Conservation (phyloP, 306 rosid genomes). For the Cicer cuneatum region DNA sequence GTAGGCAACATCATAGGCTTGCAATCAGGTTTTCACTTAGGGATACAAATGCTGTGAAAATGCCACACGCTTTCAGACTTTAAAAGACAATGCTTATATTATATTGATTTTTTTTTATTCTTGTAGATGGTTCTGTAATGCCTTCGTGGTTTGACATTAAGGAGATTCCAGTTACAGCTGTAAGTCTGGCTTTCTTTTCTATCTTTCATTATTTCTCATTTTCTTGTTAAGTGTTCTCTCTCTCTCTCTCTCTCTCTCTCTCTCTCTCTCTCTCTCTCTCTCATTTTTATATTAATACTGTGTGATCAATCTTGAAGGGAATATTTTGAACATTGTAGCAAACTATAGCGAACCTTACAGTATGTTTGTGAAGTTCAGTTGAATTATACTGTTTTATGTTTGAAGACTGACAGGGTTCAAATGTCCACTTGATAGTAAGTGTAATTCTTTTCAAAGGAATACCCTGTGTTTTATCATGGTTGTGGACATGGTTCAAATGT, state of each 20-base stretch:
- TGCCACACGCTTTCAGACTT: conserved; percentile 6
- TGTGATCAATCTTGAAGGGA: conserved; percentile 1
- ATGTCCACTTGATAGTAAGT: background rate
- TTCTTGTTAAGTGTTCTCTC: background rate
- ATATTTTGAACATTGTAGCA: background rate
- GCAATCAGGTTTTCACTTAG: background rate
- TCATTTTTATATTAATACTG: background rate
- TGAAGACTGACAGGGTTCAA: background rate
- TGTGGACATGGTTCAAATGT: background rate
- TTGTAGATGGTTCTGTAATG: conserved; percentile 75
- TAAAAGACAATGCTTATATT: conserved; percentile 34
- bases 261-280: no score
- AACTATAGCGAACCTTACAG: background rate
- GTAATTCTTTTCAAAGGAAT: background rate
- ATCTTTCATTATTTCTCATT: background rate
- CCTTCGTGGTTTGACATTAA: conserved; percentile 93
- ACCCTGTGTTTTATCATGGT: background rate
- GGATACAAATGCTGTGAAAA: background rate
- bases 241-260: no score
- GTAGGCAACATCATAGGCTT: background rate
- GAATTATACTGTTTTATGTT: background rate
- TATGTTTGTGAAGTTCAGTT: background rate
- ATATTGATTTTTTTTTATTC: conserved; percentile 38
- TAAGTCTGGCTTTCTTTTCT: conserved; percentile 52
- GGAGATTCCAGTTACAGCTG: conserved; percentile 79